Percentiles rank a stretch among this genome's conserved stretches.
phyloP scores from a whole-genome alignment of 106 monocot species.

The Dactylorhiza incarnata region DNA sequence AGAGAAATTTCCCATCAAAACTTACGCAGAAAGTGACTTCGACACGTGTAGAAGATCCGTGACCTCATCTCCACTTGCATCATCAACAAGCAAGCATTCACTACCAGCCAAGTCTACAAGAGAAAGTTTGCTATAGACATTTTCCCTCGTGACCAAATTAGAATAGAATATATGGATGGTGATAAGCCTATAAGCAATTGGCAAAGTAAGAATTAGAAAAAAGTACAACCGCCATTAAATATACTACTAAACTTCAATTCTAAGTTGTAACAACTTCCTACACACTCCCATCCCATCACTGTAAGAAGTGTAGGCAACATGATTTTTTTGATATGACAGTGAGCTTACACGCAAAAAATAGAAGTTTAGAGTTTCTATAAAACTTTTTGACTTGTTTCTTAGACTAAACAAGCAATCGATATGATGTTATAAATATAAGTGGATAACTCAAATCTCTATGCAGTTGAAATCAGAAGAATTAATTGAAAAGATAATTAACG shows the following conservation, averaged over 20 bases:
- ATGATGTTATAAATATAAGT: neutral
- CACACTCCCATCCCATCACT: no score
- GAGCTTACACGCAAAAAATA: neutral
- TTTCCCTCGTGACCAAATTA: slow-evolving; percentile 56
- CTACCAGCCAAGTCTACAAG: slow-evolving; percentile 90
- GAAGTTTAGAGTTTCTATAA: neutral
- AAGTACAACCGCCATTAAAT: neutral
- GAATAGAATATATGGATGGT: slow-evolving; percentile 84
- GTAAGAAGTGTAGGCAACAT: no score
- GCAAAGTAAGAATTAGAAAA: neutral
- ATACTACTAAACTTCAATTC: neutral
- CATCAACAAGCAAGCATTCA: slow-evolving; percentile 64
- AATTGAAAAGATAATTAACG: neutral
- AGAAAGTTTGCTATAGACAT: slow-evolving; percentile 75
- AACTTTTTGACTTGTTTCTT: neutral
- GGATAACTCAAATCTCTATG: neutral
- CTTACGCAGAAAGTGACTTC: slow-evolving; percentile 98
- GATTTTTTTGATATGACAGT: neutral
- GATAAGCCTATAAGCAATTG: slow-evolving; percentile 42
- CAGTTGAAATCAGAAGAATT: neutral
- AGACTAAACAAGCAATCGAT: neutral
- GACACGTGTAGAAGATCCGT: slow-evolving; percentile 79
- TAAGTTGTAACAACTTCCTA: neutral
- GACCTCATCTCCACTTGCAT: slow-evolving; percentile 62
- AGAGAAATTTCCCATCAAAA: neutral